Evolutionary conservation across 129 eudicot genomes (phyloP).

Genomic region (Solidago caesia): DNA sequence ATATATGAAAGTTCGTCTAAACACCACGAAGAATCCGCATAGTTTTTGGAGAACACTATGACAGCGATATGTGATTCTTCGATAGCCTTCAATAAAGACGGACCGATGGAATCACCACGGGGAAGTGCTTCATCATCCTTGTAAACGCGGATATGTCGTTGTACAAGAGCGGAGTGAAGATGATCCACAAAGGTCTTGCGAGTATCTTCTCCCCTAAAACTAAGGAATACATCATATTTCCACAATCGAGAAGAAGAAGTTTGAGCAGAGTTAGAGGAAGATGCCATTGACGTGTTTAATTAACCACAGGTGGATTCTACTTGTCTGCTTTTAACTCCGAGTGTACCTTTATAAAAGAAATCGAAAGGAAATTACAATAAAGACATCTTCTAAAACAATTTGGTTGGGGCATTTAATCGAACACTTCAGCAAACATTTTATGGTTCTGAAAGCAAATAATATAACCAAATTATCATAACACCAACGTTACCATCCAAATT

Average conservation of each 20-base stretch:
- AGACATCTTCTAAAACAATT: too few relatives aligned
- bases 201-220: conserved; percentile 6
- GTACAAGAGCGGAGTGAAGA: neutral
- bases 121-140: conserved; percentile 5
- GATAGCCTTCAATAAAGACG: conserved; percentile 8
- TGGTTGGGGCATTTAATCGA: too few relatives aligned
- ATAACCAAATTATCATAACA: too few relatives aligned
- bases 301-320: too few relatives aligned
- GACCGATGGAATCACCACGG: conserved; percentile 1
- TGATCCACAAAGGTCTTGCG: neutral
- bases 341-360: too few relatives aligned
- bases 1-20: conserved; percentile 2
- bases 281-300: neutral
- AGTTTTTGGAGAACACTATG: neutral
- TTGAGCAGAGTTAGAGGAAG: too few relatives aligned
- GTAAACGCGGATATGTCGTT: neutral
- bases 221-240: neutral
- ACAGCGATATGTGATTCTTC: conserved; percentile 1
- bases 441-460: too few relatives aligned
- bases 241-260: neutral
- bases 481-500: too few relatives aligned
- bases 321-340: too few relatives aligned
- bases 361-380: too few relatives aligned
- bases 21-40: conserved; percentile 3
- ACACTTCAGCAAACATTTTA: too few relatives aligned